These are phyloP conservation scores for Tricholoma matsutake DNA, from an alignment of 768 basidiomycete genomes.

Conservation along the genomic window DNA sequence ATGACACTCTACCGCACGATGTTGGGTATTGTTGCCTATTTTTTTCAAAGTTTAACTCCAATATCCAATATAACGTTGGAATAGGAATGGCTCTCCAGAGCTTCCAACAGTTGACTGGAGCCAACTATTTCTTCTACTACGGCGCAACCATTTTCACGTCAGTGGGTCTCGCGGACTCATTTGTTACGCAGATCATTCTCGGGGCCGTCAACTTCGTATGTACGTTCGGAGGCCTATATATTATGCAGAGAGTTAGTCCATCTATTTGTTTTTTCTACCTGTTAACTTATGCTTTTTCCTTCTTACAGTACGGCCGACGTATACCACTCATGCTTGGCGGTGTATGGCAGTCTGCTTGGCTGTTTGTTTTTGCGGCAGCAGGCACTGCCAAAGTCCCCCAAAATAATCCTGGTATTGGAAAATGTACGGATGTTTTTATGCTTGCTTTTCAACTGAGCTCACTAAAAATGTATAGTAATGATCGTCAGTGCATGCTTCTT, in stretches of 20 bases:
- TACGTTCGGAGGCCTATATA: conserved; percentile 70
- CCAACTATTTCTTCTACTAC: conserved; percentile 69
- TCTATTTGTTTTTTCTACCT: not conserved
- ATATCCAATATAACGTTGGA: not conserved
- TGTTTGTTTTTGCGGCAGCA: conserved; percentile 71
- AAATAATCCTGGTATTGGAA: conserved; percentile 47
- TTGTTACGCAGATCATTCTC: conserved; percentile 71
- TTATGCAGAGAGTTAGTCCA: conserved; percentile 58
- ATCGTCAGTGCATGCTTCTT: conserved; percentile 69
- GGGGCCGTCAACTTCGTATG: conserved; percentile 71
- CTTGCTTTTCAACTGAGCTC: not conserved
- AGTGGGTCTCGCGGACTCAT: conserved; percentile 66
- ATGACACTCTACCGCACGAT: conserved; percentile 65
- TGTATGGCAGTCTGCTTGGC: conserved; percentile 66
- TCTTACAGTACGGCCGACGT: conserved; percentile 56
- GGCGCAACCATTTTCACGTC: conserved; percentile 63
- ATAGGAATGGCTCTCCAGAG: conserved; percentile 61
- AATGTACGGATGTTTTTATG: conserved; percentile 33
- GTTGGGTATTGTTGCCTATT: conserved; percentile 32
- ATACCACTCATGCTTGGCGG: conserved; percentile 65
- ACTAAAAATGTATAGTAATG: conserved; percentile 39
- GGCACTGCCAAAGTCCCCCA: conserved; percentile 61
- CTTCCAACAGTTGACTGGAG: conserved; percentile 71
- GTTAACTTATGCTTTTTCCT: conserved; percentile 1
- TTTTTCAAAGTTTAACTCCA: not conserved